Percentiles rank a stretch among this genome's conserved stretches.
phyloP scores from a whole-genome alignment of 1,284 basidiomycete genomes.

The Ceratobasidium sp. region DNA sequence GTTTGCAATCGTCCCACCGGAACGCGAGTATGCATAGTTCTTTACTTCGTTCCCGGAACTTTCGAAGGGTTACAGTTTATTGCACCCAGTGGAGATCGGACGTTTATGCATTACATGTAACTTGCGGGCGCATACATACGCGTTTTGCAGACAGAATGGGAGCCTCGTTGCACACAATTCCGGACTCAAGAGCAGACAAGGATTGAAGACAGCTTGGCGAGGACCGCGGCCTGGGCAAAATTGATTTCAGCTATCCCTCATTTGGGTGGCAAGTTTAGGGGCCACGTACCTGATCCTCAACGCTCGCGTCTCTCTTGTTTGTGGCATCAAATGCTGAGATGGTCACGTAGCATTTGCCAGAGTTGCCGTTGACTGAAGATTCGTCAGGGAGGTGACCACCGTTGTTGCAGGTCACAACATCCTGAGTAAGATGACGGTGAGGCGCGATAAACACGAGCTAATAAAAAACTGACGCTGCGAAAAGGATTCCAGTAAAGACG shows the following conservation, averaged over 20 bases:
- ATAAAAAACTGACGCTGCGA: slow-evolving; percentile 9
- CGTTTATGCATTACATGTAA: not conserved
- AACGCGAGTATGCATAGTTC: not conserved
- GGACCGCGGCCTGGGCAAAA: slow-evolving; percentile 15
- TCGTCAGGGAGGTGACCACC: slow-evolving; percentile 29
- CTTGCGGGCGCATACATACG: not conserved
- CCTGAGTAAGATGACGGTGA: not conserved
- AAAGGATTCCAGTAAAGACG: slow-evolving; percentile 47
- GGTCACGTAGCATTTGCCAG: slow-evolving; percentile 30
- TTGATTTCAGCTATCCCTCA: not conserved
- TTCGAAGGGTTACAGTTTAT: not conserved
- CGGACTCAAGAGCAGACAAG: slow-evolving; percentile 4
- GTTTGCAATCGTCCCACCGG: not conserved
- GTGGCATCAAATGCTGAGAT: slow-evolving; percentile 18
- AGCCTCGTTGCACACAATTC: too few relatives aligned
- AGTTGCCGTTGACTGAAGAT: not conserved
- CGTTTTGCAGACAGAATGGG: not conserved
- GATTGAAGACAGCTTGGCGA: slow-evolving; percentile 31
- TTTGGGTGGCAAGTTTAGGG: not conserved
- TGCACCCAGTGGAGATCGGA: not conserved
- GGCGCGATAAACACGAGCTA: not conserved
- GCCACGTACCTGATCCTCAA: slow-evolving; percentile 17
- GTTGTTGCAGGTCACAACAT: slow-evolving; percentile 28
- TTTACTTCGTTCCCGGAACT: not conserved
- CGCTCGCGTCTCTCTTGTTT: slow-evolving; percentile 31